Evolutionary conservation across 306 rosid species (phyloP).

Genomic region (Cucurbita argyrosperma): DNA sequence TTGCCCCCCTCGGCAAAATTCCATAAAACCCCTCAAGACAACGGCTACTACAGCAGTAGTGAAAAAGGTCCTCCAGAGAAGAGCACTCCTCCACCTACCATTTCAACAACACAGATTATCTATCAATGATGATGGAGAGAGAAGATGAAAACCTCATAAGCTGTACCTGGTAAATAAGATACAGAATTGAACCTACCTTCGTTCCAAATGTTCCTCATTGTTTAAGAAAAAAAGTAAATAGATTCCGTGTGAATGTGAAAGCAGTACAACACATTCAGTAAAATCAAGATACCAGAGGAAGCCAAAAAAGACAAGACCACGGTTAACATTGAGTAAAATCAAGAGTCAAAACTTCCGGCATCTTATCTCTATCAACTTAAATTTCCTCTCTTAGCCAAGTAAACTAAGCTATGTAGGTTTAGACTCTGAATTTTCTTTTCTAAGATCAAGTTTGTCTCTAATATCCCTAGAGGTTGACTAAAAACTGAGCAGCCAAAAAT

Average conservation of each 20-base stretch:
- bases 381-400: not conserved
- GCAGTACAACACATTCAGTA: not conserved
- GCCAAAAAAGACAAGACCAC: not conserved
- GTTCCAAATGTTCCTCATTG: not conserved
- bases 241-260: not conserved
- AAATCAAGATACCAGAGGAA: not conserved
- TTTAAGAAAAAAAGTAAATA: not conserved
- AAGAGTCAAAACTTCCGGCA: not conserved
- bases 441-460: not conserved
- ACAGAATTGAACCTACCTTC: not conserved
- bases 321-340: not conserved
- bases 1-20: slow-evolving; percentile 31
- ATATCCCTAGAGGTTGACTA: not conserved
- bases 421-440: not conserved
- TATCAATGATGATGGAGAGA: not conserved
- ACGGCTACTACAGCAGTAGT: slow-evolving; percentile 76
- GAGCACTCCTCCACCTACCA: slow-evolving; percentile 81
- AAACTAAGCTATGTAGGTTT: not conserved
- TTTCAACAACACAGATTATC: not conserved
- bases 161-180: not conserved
- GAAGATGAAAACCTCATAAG: not conserved
- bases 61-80: slow-evolving; percentile 73
- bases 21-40: slow-evolving; percentile 42
- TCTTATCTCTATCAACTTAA: not conserved
- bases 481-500: not conserved